phyloP scores from a whole-genome alignment of 2,329 filamentous ascomycete species.

The Monosporascus ibericus region DNA sequence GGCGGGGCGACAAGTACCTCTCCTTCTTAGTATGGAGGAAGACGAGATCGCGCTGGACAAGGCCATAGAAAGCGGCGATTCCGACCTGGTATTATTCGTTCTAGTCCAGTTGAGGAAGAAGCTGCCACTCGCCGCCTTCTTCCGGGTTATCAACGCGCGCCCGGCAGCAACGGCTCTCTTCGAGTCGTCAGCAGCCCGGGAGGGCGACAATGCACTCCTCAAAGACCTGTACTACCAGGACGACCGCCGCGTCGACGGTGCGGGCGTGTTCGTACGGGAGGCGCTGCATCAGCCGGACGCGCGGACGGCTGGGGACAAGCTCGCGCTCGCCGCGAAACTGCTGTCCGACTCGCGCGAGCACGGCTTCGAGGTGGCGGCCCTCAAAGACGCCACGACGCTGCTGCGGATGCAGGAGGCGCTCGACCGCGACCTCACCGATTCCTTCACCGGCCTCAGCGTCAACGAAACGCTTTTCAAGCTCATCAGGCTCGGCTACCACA shows the following conservation, averaged over 20 bases:
- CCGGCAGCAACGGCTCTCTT: slow-evolving; percentile 85
- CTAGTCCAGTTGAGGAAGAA: slow-evolving; percentile 85
- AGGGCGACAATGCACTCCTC: slow-evolving; percentile 70
- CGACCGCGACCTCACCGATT: slow-evolving; percentile 73
- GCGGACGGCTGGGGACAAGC: slow-evolving; percentile 71
- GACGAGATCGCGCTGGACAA: slow-evolving; percentile 94
- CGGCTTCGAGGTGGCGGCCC: slow-evolving; percentile 62
- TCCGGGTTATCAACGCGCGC: slow-evolving; percentile 80
- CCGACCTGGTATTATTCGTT: slow-evolving; percentile 86
- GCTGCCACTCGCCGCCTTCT: slow-evolving; percentile 83
- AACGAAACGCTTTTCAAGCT: slow-evolving; percentile 92
- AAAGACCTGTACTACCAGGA: slow-evolving; percentile 98
- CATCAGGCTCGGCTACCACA: slow-evolving; percentile 72
- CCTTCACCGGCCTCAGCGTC: slow-evolving; percentile 76
- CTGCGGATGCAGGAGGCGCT: slow-evolving; percentile 82
- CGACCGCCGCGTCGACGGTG: slow-evolving; percentile 81
- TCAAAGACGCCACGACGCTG: slow-evolving; percentile 75
- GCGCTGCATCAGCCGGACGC: slow-evolving; percentile 68
- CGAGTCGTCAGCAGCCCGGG: slow-evolving; percentile 67
- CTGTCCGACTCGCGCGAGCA: slow-evolving; percentile 79
- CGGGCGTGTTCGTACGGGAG: slow-evolving; percentile 80
- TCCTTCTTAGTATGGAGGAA: slow-evolving; percentile 91
- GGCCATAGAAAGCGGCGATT: slow-evolving; percentile 91
- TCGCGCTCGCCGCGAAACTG: slow-evolving; percentile 78
- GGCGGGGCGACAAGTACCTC: slow-evolving; percentile 90